Percentiles rank a stretch among this genome's conserved stretches.
These are phyloP conservation scores for Waltiozyma solani DNA, from an alignment of 1,139 yeast species.

Conservation along the genomic window DNA sequence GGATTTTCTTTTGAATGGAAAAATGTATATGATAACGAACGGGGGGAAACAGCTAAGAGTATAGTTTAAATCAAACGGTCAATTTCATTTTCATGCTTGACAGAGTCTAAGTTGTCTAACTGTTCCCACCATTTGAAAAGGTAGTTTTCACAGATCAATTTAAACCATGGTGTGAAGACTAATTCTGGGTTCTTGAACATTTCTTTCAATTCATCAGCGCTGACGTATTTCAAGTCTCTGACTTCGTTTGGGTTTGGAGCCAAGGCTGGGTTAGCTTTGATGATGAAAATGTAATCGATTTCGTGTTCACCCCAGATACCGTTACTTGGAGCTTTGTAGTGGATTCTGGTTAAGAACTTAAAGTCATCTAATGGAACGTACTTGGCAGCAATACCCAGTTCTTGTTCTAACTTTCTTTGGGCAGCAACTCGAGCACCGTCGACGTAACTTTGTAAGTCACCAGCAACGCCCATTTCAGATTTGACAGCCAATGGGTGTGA, in stretches of 20 bases:
- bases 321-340: constrained; percentile 77
- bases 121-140: constrained; percentile 92
- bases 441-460: constrained; percentile 44
- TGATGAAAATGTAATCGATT: constrained; percentile 85
- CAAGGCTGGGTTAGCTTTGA: constrained; percentile 46
- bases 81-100: constrained; percentile 12
- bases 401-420: constrained; percentile 84
- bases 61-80: constrained; percentile 15
- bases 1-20: too few relatives aligned
- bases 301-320: constrained; percentile 98
- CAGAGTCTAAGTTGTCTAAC: constrained; percentile 35
- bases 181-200: constrained; percentile 64
- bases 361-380: constrained; percentile 62
- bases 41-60: background rate
- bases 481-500: constrained; percentile 90
- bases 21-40: background rate
- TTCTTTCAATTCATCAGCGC: constrained; percentile 48
- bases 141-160: constrained; percentile 84
- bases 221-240: constrained; percentile 68
- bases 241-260: constrained; percentile 72
- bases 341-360: constrained; percentile 85
- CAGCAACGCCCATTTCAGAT: constrained; percentile 57
- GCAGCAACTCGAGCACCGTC: constrained; percentile 84
- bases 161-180: constrained; percentile 96
- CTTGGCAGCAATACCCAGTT: constrained; percentile 66